Evolutionary conservation across 345 rosid species (phyloP).

Genomic region (Camelina neglecta): DNA sequence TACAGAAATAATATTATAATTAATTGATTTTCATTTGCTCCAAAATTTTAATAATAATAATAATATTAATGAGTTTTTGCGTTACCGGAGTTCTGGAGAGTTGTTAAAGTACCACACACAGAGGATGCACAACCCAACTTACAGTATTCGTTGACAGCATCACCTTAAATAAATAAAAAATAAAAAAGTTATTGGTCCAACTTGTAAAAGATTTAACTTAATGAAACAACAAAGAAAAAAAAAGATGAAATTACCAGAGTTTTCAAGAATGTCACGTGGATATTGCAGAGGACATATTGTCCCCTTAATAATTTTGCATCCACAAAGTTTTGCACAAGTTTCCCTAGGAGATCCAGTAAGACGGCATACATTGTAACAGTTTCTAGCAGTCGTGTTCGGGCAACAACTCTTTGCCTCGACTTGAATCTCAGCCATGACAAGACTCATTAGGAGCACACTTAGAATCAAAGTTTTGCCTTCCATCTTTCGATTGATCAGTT

Average conservation of each 20-base stretch:
- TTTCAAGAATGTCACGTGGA: neutral
- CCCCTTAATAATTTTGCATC: no score
- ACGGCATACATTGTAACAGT: neutral
- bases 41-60: neutral
- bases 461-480: neutral
- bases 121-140: neutral
- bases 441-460: neutral
- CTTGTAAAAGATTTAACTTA: no score
- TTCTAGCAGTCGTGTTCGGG: neutral
- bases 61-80: neutral
- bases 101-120: neutral
- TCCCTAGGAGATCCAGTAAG: no score
- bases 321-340: no score
- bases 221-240: no score
- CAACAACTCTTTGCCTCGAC: neutral
- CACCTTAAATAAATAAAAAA: neutral
- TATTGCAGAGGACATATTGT: neutral
- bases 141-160: neutral
- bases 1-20: neutral
- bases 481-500: neutral
- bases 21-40: neutral
- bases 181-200: neutral
- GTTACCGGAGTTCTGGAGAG: neutral
- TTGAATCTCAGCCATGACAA: neutral
- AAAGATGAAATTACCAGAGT: no score